These are phyloP conservation scores for Penicillium paneum DNA, from an alignment of 2,329 filamentous ascomycete species.

Conservation along the genomic window DNA sequence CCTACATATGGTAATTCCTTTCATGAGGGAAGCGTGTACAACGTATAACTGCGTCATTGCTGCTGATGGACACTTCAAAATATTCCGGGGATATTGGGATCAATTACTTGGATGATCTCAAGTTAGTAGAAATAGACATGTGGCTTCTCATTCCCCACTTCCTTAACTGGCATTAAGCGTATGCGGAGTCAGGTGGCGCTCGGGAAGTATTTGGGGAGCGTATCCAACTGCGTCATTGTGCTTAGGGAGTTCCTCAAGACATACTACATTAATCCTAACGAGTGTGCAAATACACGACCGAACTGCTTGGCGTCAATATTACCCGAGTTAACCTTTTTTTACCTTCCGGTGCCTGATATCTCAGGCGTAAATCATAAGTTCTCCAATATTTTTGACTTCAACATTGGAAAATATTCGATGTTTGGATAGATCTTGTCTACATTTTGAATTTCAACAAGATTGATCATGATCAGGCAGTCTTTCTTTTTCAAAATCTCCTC, in stretches of 20 bases:
- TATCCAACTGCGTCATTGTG: background rate
- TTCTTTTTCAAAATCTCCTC: background rate
- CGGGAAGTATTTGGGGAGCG: background rate
- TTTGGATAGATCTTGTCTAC: background rate
- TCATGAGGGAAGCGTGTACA: background rate
- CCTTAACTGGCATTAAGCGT: background rate
- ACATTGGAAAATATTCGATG: background rate
- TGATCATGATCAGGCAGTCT: no score
- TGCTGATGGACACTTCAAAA: background rate
- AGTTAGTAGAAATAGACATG: background rate
- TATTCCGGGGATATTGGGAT: background rate
- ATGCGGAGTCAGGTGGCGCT: background rate
- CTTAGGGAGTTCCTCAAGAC: background rate
- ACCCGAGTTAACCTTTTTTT: background rate
- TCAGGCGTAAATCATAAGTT: background rate
- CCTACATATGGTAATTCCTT: background rate
- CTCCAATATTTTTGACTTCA: background rate
- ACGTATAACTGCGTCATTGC: background rate
- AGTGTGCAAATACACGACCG: background rate
- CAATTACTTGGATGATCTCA: background rate
- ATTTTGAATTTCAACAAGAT: no score
- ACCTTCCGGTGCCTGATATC: background rate
- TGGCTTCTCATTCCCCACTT: background rate
- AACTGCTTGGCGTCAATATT: background rate
- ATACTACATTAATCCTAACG: background rate